These are phyloP conservation scores for Ambrosia artemisiifolia DNA, from an alignment of 129 eudicot species.

Conservation along the genomic window DNA sequence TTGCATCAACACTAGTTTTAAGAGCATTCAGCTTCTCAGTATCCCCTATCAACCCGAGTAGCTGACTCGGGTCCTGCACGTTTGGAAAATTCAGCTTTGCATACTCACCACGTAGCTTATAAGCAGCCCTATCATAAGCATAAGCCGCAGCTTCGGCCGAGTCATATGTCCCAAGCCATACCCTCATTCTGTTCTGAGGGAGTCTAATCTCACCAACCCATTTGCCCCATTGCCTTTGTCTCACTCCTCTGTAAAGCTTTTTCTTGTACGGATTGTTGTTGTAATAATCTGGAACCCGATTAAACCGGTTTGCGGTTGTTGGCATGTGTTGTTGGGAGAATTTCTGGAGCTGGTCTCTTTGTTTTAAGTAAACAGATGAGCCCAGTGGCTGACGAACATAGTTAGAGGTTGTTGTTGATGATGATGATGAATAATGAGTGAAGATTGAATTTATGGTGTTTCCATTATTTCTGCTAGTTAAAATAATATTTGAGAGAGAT, in stretches of 20 bases:
- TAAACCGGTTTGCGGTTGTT: conserved; percentile 10
- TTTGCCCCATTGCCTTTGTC: conserved; percentile 98
- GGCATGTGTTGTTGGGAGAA: conserved; percentile 47
- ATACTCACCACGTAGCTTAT: conserved; percentile 91
- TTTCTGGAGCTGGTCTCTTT: conserved; percentile 64
- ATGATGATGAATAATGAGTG: conserved; percentile 43
- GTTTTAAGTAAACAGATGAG: conserved; percentile 71
- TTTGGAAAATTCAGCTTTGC: conserved; percentile 86
- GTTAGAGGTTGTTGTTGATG: not conserved
- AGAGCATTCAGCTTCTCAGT: conserved; percentile 45
- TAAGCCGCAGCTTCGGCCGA: conserved; percentile 91
- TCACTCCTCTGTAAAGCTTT: conserved; percentile 91
- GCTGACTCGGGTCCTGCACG: conserved; percentile 49
- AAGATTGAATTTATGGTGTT: conserved; percentile 85
- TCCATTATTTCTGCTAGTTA: conserved; percentile 39
- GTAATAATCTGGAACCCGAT: conserved; percentile 22
- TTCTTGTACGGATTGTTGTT: conserved; percentile 33
- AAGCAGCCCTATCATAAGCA: conserved; percentile 96
- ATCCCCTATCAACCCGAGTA: conserved; percentile 60
- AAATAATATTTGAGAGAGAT: conserved; percentile 68
- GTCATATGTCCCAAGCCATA: conserved; percentile 95
- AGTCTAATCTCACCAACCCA: conserved; percentile 98
- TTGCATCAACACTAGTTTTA: conserved; percentile 72
- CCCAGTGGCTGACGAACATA: conserved; percentile 54
- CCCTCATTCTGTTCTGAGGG: conserved; percentile 90